A percentile compares a stretch with the other conserved stretches of the same genome.
Evolutionary conservation across 805 yeast genomes (phyloP).

Genomic region (Pichia nanzhaoensis): DNA sequence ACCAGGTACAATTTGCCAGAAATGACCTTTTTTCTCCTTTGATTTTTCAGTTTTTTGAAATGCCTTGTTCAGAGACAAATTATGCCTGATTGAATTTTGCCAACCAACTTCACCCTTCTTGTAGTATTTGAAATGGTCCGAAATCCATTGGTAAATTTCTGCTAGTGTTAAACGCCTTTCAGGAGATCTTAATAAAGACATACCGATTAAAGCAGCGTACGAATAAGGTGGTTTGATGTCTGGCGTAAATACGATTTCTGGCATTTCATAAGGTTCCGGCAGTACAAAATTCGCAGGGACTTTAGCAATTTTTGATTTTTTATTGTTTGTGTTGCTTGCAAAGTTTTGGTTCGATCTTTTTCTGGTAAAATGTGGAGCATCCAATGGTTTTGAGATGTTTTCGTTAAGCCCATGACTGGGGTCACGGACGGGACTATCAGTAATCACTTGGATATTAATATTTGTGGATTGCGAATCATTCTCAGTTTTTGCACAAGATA

Average conservation of each 20-base stretch:
- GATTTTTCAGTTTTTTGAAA: constrained; percentile 88
- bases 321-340: constrained; percentile 3
- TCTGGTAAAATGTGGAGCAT: constrained; percentile 10
- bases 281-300: constrained; percentile 27
- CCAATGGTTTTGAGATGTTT: constrained; percentile 1
- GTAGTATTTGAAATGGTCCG: constrained; percentile 77
- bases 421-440: constrained; percentile 10
- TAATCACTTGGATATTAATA: constrained; percentile 3
- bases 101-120: constrained; percentile 85
- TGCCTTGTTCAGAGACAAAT: constrained; percentile 86
- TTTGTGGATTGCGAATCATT: constrained; percentile 1
- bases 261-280: constrained; percentile 36
- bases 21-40: constrained; percentile 85
- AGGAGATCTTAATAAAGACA: constrained; percentile 83
- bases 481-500: too few species aligned
- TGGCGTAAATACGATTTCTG: constrained; percentile 43
- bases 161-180: constrained; percentile 64
- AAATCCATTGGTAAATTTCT: constrained; percentile 89
- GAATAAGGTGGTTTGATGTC: constrained; percentile 80
- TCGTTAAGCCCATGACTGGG: constrained; percentile 8
- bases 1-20: constrained; percentile 87
- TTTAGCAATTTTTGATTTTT: constrained; percentile 20
- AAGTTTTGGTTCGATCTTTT: constrained; percentile 9
- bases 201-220: constrained; percentile 87
- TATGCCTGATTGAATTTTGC: constrained; percentile 97